Evolutionary conservation across 208 protist species (phyloP), one percentile per base, ranked within the genome.

Genomic region (Trypanosoma platydactyli): DNA sequence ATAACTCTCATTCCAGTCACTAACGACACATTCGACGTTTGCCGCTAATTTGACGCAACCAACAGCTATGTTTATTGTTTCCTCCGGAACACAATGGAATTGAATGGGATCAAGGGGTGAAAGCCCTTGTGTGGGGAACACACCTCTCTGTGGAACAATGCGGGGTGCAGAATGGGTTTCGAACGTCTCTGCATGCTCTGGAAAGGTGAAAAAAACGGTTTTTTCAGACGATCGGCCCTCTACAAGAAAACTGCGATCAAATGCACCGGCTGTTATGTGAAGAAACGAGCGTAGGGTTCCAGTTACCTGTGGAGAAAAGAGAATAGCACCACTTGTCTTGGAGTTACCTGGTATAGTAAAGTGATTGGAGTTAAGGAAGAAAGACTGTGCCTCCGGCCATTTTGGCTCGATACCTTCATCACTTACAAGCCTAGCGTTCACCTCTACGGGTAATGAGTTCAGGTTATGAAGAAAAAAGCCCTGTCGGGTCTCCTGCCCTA

Each of bases 391-490:
- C 58, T 73, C 68, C 30, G 68, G 68, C 68, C 68, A 73, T 42
- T 60, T 22, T 44, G 50, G 58, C 38, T 38, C 35, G 29, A 46
- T 56, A 57, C 48, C 54, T 45, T 53, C 62, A 16, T 29, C 24
- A 12, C 25, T 46, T 16, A 73, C n/a, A 46, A 78, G 58, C 40
- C 68, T 52, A 38, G 84, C 64, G 22, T 73, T 58, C 15, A 93
- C 72, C 25, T 88, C 81, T 27, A 93, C 64, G 2, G 84, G 72
- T 42, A 84, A 86, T 24, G 75, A 75, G 11, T 77, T 82, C 11
- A 87, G 63, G 57, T 93, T 93, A 51, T 84, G 68, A 56, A 79
- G 68, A 53, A 69, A 73, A 1, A 83, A 41, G 15, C 68, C 53
- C 16, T 76, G 50, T 49, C 66, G 56, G 30, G 41, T 44, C 24